These are phyloP conservation scores for Bassia scoparia DNA, from an alignment of 148 eudicot genomes.

Conservation along the genomic window DNA sequence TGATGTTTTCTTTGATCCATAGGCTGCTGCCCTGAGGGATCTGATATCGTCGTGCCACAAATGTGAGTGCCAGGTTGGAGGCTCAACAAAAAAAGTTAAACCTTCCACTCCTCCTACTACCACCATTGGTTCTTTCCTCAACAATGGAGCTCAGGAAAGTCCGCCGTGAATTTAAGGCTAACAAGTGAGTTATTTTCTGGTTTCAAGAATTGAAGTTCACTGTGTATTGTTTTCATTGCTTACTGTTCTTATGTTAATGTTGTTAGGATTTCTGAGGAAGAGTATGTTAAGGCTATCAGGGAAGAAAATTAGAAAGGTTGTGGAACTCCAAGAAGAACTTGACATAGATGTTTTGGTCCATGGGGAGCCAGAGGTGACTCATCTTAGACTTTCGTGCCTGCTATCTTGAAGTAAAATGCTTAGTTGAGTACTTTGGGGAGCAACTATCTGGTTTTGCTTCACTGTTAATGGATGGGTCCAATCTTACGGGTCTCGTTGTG, in stretches of 20 bases:
- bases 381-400: background rate
- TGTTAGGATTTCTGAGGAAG: conserved; percentile 68
- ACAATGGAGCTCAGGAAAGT: conserved; percentile 63
- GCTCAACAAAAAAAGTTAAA: conserved; percentile 68
- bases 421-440: conserved; percentile 91
- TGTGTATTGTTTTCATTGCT: background rate
- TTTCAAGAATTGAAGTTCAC: background rate
- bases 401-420: conserved; percentile 54
- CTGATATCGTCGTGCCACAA: conserved; percentile 56
- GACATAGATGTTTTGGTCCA: conserved; percentile 77
- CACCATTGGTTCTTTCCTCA: conserved; percentile 74
- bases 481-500: conserved; percentile 83
- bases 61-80: conserved; percentile 53
- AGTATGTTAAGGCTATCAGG: conserved; percentile 54
- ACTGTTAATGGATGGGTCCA: conserved; percentile 86
- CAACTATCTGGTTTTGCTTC: conserved; percentile 83
- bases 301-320: conserved; percentile 69
- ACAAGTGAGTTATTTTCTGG: conserved; percentile 36
- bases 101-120: conserved; percentile 80
- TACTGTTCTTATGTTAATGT: conserved; percentile 11
- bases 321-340: conserved; percentile 74
- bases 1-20: conserved; percentile 1
- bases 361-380: conserved; percentile 64
- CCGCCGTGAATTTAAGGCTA: conserved; percentile 73
- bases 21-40: conserved; percentile 58